These are phyloP conservation scores for Geotrichum ghanense DNA, from an alignment of 805 yeast species.

Conservation along the genomic window DNA sequence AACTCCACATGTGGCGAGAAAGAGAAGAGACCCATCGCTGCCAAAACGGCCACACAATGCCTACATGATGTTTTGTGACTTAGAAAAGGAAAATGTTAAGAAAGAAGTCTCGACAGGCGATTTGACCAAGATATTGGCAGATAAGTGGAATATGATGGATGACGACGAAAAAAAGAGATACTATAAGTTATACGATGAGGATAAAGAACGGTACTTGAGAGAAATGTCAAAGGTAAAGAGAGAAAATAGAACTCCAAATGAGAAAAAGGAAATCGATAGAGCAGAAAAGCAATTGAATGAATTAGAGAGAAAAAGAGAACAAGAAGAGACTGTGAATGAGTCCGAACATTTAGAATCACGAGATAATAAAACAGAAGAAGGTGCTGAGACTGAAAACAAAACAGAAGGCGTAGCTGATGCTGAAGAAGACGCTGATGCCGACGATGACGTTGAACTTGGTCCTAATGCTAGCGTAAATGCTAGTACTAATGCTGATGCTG, in stretches of 20 bases:
- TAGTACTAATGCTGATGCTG: too few relatives aligned
- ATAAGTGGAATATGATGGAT: constrained; percentile 69
- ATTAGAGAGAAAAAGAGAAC: not conserved
- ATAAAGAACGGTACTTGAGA: constrained; percentile 57
- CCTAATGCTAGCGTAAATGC: too few relatives aligned
- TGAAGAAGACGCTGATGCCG: too few relatives aligned
- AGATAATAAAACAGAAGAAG: too few relatives aligned
- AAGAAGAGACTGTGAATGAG: too few relatives aligned
- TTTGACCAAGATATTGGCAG: constrained; percentile 67
- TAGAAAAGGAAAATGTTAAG: constrained; percentile 65
- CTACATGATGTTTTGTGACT: constrained; percentile 74
- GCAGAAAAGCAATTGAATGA: constrained; percentile 2
- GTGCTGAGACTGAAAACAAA: too few relatives aligned
- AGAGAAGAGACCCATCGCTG: constrained; percentile 62
- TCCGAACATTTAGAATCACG: too few relatives aligned
- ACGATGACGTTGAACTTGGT: too few relatives aligned
- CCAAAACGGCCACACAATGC: constrained; percentile 91
- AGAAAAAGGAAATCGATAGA: not conserved
- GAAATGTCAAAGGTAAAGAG: constrained; percentile 37
- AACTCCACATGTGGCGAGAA: constrained; percentile 12
- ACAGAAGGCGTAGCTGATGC: too few relatives aligned
- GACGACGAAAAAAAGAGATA: constrained; percentile 63
- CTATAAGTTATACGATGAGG: constrained; percentile 66
- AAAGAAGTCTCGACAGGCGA: constrained; percentile 48
- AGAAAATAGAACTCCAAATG: not conserved